A percentile compares a stretch with the other conserved stretches of the same genome.
Conservation (phyloP, 768 basidiomycete species). For the Coprinellus aureogranulatus region DNA sequence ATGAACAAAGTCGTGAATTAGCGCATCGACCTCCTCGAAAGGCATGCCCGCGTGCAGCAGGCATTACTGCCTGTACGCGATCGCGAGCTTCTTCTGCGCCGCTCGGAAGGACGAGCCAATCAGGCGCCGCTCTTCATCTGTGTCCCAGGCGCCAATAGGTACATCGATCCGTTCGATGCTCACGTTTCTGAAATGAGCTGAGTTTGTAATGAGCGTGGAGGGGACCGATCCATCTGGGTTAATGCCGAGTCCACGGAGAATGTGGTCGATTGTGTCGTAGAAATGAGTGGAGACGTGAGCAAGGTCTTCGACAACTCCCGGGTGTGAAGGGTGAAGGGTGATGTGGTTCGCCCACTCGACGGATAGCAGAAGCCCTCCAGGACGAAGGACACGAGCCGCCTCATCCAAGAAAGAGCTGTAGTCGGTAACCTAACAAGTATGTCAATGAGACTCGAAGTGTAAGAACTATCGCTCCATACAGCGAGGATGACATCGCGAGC, state of each 20-base stretch:
- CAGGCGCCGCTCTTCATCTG: constrained; percentile 26
- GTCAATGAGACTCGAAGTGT: not conserved
- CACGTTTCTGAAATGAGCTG: constrained; percentile 42
- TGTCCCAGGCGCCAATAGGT: constrained; percentile 58
- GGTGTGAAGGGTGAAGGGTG: constrained; percentile 32
- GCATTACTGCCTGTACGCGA: constrained; percentile 48
- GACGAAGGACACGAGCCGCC: constrained; percentile 60
- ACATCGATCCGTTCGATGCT: constrained; percentile 33
- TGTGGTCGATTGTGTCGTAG: constrained; percentile 35
- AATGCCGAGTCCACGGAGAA: constrained; percentile 37
- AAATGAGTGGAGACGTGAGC: constrained; percentile 40
- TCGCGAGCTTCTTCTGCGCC: constrained; percentile 40
- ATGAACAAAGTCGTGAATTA: constrained; percentile 40
- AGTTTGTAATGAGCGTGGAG: constrained; percentile 33
- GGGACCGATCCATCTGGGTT: constrained; percentile 35
- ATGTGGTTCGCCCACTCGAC: constrained; percentile 56
- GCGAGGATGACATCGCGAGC: constrained; percentile 59
- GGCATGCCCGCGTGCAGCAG: constrained; percentile 38
- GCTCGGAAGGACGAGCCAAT: constrained; percentile 44
- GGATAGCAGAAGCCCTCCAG: constrained; percentile 69
- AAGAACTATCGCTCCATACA: constrained; percentile 31
- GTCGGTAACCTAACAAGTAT: constrained; percentile 46
- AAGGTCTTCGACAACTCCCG: constrained; percentile 24
- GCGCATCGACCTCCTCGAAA: constrained; percentile 32
- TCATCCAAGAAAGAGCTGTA: constrained; percentile 56